Conservation (phyloP, 2,329 filamentous ascomycete species). For the Aspergillus unguis region DNA sequence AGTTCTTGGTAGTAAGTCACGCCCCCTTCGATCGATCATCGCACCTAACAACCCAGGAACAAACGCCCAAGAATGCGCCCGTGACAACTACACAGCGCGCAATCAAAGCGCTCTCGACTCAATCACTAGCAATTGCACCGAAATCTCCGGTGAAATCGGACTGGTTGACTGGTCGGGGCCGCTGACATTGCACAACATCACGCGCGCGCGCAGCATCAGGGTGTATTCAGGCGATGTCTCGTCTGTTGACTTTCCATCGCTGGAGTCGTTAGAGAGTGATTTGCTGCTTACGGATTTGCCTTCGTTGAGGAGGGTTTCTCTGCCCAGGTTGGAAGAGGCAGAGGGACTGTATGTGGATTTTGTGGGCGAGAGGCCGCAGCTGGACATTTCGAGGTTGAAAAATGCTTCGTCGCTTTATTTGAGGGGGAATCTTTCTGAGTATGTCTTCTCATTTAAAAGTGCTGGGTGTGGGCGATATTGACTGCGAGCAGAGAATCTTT, state of each 20-base stretch:
- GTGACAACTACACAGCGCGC: neutral
- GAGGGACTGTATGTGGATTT: neutral
- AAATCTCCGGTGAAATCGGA: neutral
- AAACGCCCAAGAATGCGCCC: neutral
- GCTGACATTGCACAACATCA: neutral
- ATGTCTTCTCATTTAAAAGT: neutral
- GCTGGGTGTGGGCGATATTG: neutral
- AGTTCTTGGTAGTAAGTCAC: neutral
- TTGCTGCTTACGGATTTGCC: neutral
- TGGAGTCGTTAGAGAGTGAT: neutral
- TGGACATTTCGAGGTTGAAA: neutral
- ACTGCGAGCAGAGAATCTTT: neutral
- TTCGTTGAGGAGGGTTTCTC: neutral
- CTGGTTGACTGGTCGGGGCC: constrained; percentile 2
- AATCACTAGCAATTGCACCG: neutral
- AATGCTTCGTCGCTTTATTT: neutral
- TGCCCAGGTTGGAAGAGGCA: neutral
- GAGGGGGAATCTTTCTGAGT: neutral
- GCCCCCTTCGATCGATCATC: neutral
- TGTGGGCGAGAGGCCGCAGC: neutral
- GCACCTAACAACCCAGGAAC: neutral
- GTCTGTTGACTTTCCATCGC: neutral
- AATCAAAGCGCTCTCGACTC: neutral
- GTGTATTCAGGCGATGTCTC: neutral
- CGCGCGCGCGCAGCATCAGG: neutral